Conservation (phyloP, 371 early-diverging fungal genomes). For the Fennellomyces sp. region DNA sequence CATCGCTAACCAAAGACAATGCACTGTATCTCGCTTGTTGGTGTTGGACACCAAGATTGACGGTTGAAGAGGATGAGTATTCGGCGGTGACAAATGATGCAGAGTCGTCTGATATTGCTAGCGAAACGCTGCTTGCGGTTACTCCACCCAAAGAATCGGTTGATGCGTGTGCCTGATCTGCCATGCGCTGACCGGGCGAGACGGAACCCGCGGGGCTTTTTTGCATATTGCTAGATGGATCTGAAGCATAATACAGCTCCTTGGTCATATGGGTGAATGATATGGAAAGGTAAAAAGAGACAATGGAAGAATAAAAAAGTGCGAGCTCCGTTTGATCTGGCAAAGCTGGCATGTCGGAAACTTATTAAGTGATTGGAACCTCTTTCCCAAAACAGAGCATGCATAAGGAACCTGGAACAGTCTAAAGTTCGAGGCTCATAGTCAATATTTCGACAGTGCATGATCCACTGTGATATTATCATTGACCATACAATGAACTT, state of each 20-base stretch:
- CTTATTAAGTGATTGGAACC: constrained; percentile 3
- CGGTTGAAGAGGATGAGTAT: neutral
- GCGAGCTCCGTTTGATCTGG: neutral
- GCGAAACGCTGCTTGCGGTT: neutral
- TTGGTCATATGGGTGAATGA: neutral
- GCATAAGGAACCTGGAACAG: no score
- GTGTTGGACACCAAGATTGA: neutral
- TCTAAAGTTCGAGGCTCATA: no score
- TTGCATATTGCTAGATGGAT: constrained; percentile 1
- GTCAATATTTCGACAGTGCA: no score
- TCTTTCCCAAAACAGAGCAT: no score
- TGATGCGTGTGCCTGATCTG: neutral
- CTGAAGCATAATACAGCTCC: neutral
- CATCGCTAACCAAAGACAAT: neutral
- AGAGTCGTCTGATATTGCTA: neutral
- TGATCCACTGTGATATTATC: no score
- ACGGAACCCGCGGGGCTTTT: neutral
- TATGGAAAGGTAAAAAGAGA: neutral
- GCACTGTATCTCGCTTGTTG: neutral
- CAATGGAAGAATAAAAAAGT: neutral
- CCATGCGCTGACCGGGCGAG: neutral
- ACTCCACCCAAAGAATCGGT: neutral
- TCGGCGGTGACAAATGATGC: neutral
- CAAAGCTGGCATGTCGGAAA: constrained; percentile 1
- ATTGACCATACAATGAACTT: no score